Conservation (phyloP, 768 basidiomycete species). For the Mycena polygramma region DNA sequence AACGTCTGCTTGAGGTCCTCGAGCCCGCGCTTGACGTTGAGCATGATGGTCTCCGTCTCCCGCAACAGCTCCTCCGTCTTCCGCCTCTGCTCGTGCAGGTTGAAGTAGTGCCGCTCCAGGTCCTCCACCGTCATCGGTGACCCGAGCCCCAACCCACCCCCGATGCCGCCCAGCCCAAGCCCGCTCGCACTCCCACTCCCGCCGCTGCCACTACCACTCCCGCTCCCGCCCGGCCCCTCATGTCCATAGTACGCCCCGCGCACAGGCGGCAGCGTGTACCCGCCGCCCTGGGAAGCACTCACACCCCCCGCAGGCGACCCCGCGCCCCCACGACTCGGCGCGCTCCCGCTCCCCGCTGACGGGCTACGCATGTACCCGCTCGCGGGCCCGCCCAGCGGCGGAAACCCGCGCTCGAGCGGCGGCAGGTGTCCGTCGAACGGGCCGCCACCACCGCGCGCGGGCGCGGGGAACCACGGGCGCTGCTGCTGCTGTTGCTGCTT, state of each 20-base stretch:
- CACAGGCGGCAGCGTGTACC: conserved; percentile 29
- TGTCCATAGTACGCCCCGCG: conserved; percentile 32
- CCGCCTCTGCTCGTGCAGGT: conserved; percentile 72
- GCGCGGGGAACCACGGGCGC: conserved; percentile 46
- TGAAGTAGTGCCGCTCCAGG: conserved; percentile 78
- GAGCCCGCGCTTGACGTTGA: conserved; percentile 76
- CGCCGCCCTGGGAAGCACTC: conserved; percentile 1
- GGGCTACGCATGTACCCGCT: conserved; percentile 48
- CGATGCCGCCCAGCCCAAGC: conserved; percentile 14
- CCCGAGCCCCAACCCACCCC: conserved; percentile 36
- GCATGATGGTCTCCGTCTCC: conserved; percentile 81
- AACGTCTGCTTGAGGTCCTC: conserved; percentile 73
- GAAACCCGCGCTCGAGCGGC: conserved; percentile 36
- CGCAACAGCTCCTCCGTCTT: conserved; percentile 81
- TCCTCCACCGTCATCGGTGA: conserved; percentile 63
- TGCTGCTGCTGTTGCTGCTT: conserved; percentile 40
- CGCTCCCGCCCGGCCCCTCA: conserved; percentile 29
- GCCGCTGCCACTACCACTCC: conserved; percentile 26
- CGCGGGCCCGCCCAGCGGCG: conserved; percentile 2
- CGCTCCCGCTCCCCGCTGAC: conserved; percentile 33
- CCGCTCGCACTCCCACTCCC: conserved; percentile 42
- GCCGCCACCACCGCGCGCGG: conserved; percentile 41
- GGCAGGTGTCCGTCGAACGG: conserved; percentile 45
- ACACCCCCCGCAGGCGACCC: conserved; percentile 29
- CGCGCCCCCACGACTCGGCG: conserved; percentile 33